Evolutionary conservation across 208 protist species (phyloP), one percentile per base, ranked within the genome.

Genomic region (Jaenimonas drosophilae): DNA sequence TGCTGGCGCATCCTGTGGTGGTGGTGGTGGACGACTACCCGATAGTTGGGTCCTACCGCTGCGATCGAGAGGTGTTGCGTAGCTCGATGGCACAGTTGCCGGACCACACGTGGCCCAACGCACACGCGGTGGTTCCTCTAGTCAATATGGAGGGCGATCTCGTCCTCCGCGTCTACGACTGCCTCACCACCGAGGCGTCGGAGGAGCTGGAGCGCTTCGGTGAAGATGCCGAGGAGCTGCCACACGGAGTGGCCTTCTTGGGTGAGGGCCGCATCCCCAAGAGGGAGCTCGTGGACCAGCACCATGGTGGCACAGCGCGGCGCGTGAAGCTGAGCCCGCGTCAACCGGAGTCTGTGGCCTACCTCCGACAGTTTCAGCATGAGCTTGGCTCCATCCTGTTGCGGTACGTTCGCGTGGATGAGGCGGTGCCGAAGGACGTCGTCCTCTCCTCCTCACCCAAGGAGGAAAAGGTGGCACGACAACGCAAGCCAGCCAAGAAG

Each of bases 161-260:
- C 6, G 37, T 42, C n/a, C 23, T 42, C 19, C 37, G 37, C 16
- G 37, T 42, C n/a, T 42, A 21, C 16, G 37, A 42, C 19, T 11
- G n/a, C n/a, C n/a, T n/a, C 14, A 17, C n/a, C 37, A 7, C 19
- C 9, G 37, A 34, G 31, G 9, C 31, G 14, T 34, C 9, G 11
- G 31, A 34, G 31, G 11, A 17, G 37, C 37, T 6, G 37, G 9
- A 7, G 16, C 9, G 37, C 7, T 11, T 20, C 9, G n/a, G n/a
- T n/a, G n/a, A n/a, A n/a, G n/a, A n/a, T n/a, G n/a, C n/a, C n/a
- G n/a, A n/a, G n/a, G n/a, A n/a, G n/a, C n/a, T n/a, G n/a, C n/a
- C n/a, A n/a, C n/a, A n/a, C n/a, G n/a, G n/a, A n/a, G 53, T 49
- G n/a, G 51, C 42, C 1, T 71, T 65, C 42, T 50, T 71, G 23